phyloP scores from a whole-genome alignment of 208 protist species.

The Acanthamoeba castellanii region DNA sequence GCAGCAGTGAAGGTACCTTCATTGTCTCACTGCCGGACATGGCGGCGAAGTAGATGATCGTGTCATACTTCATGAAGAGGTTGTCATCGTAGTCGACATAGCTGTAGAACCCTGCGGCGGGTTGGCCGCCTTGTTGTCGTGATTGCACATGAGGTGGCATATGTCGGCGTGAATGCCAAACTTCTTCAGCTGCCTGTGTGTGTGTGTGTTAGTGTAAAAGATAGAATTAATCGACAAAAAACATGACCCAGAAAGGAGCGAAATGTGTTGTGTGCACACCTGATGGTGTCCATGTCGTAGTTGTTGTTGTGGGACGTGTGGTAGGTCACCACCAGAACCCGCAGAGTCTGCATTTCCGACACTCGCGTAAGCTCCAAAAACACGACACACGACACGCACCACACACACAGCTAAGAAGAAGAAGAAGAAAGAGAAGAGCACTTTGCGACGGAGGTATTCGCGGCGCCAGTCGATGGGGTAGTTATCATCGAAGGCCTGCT shows the following conservation, averaged over 20 bases:
- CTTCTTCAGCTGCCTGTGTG: conserved; percentile 40
- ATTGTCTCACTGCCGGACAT: background rate
- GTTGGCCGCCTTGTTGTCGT: background rate
- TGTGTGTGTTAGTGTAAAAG: too few relatives aligned
- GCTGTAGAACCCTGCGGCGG: background rate
- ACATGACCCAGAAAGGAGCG: background rate
- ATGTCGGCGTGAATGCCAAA: conserved; percentile 35
- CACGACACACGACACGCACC: background rate
- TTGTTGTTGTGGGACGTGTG: conserved; percentile 49
- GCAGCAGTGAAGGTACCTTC: background rate
- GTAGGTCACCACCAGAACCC: conserved; percentile 26
- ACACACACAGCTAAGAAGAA: background rate
- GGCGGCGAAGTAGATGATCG: conserved; percentile 44
- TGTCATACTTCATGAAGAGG: conserved; percentile 51
- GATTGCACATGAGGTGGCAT: conserved; percentile 46
- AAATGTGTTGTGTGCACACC: background rate
- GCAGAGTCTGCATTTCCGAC: background rate
- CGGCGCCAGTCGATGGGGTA: conserved; percentile 22
- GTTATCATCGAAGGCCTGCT: background rate
- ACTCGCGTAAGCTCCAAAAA: background rate
- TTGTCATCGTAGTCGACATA: conserved; percentile 46
- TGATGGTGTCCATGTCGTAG: conserved; percentile 15
- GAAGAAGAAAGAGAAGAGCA: background rate
- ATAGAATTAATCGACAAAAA: background rate
- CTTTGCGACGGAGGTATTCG: conserved; percentile 30